A percentile compares a stretch with the other conserved stretches of the same genome.
phyloP scores from a whole-genome alignment of 2,329 filamentous ascomycete species.

The Phyllosticta citriasiana region DNA sequence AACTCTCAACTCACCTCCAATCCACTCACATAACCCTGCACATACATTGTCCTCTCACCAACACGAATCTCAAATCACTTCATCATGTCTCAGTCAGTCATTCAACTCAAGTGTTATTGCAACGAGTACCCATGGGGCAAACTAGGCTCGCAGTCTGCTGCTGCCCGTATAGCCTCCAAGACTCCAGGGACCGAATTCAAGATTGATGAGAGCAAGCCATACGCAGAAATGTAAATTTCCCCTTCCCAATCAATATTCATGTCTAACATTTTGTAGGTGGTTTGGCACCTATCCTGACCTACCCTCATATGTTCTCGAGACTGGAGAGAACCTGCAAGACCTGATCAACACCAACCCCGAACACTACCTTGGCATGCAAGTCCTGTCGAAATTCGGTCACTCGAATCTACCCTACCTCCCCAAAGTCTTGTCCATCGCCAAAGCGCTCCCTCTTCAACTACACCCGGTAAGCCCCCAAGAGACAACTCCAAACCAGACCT shows the following conservation, averaged over 20 bases:
- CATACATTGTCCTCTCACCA: conserved; percentile 10
- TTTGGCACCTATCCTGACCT: conserved; percentile 67
- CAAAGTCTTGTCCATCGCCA: conserved; percentile 67
- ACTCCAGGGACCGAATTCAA: conserved; percentile 54
- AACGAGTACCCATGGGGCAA: conserved; percentile 64
- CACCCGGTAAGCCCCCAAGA: conserved; percentile 42
- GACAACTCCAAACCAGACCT: background rate
- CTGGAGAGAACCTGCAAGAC: conserved; percentile 54
- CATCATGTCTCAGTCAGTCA: conserved; percentile 40
- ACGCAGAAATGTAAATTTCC: conserved; percentile 45
- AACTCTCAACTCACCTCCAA: background rate
- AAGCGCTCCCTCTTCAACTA: conserved; percentile 64
- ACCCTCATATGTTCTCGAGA: conserved; percentile 48
- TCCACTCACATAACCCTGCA: background rate
- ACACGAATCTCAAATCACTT: background rate
- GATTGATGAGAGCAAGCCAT: conserved; percentile 53
- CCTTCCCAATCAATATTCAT: background rate
- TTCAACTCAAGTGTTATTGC: conserved; percentile 45
- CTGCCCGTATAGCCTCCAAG: conserved; percentile 54
- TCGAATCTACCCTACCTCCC: conserved; percentile 60
- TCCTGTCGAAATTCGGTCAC: conserved; percentile 50
- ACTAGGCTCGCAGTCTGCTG: conserved; percentile 54
- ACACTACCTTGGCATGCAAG: conserved; percentile 52
- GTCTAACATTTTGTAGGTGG: conserved; percentile 36
- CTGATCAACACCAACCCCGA: conserved; percentile 53